Percentiles rank a stretch among this genome's conserved stretches.
These are phyloP conservation scores for Chrysanthemum lavandulifolium DNA, from an alignment of 129 eudicot genomes.

Conservation along the genomic window DNA sequence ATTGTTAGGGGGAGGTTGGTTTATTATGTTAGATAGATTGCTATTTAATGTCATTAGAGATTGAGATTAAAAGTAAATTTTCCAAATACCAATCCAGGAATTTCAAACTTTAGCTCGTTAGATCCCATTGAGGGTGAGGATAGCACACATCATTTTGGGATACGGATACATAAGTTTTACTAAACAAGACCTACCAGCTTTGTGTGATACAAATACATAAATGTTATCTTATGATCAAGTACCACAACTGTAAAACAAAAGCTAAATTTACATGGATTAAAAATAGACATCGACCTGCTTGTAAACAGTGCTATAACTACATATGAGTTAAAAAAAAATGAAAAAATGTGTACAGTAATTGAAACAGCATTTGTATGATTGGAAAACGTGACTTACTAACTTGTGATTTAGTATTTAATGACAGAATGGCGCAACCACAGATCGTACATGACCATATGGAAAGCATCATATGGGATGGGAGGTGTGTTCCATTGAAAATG, in stretches of 20 bases:
- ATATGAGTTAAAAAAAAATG: conserved; percentile 34
- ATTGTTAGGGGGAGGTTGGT: too few species aligned
- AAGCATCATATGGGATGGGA: conserved; percentile 67
- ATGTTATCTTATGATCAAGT: conserved; percentile 3
- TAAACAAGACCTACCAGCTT: too few species aligned
- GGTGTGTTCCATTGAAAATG: conserved; percentile 93
- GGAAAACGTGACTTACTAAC: background rate
- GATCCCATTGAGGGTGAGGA: too few species aligned
- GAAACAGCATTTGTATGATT: conserved; percentile 21
- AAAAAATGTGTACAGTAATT: conserved; percentile 37
- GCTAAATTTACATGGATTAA: conserved; percentile 25
- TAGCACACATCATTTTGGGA: too few species aligned
- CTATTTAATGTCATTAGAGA: too few species aligned
- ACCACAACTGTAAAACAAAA: conserved; percentile 13
- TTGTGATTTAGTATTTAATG: conserved; percentile 52
- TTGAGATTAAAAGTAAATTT: too few species aligned
- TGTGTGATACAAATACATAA: background rate
- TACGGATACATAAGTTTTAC: too few species aligned
- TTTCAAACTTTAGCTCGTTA: too few species aligned
- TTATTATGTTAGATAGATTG: too few species aligned
- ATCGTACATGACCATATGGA: conserved; percentile 83
- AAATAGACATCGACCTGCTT: conserved; percentile 18
- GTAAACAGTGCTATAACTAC: conserved; percentile 22
- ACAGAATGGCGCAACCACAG: conserved; percentile 83
- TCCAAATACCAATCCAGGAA: too few species aligned